phyloP scores from a whole-genome alignment of 2,329 filamentous ascomycete species.

The Paecilomyces variotii region DNA sequence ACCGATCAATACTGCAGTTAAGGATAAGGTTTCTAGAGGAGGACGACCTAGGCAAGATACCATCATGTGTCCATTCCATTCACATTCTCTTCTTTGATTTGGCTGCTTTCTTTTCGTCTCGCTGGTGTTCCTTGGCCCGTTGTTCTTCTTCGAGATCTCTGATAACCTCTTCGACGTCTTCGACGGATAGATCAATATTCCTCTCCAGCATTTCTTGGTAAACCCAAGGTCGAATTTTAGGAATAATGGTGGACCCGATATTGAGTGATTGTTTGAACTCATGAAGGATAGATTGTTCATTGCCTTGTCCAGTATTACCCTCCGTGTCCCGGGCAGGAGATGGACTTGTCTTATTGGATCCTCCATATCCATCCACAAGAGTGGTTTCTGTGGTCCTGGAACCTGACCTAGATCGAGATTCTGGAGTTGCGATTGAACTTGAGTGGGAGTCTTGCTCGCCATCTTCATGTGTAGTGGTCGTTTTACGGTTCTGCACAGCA shows the following conservation, averaged over 20 bases:
- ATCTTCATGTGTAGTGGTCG: neutral
- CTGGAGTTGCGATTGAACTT: neutral
- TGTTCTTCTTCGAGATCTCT: neutral
- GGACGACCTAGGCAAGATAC: neutral
- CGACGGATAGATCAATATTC: neutral
- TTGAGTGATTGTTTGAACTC: neutral
- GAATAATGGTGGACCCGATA: neutral
- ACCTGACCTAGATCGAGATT: neutral
- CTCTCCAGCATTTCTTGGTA: neutral
- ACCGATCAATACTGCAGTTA: neutral
- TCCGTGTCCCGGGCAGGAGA: neutral
- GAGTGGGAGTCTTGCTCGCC: neutral
- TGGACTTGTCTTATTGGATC: neutral
- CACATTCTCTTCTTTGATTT: neutral
- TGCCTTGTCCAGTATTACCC: neutral
- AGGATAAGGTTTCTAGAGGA: neutral
- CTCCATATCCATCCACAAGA: neutral
- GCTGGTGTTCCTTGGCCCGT: neutral
- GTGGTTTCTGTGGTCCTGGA: neutral
- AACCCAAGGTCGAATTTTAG: neutral
- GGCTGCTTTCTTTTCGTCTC: neutral
- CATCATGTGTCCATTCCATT: neutral
- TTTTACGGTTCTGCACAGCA: neutral
- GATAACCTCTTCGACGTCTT: neutral
- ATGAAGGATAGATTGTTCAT: neutral